A percentile compares a stretch with the other conserved stretches of the same genome.
Conservation (phyloP, 331 rosid species). For the Rhamnella rubrinervis region DNA sequence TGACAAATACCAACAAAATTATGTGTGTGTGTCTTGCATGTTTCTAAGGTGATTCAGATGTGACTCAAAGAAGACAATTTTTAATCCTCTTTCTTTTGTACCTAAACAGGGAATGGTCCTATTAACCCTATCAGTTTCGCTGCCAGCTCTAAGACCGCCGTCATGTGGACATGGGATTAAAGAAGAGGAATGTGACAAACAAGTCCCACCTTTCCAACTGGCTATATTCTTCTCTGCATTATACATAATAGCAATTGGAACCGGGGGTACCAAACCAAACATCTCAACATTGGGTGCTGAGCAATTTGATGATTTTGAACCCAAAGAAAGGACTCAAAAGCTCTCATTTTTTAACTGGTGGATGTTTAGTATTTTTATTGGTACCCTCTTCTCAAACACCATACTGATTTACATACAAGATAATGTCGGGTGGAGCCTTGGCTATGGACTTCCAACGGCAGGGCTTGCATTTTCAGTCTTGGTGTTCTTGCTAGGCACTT, state of each 20-base stretch:
- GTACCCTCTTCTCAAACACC: constrained; percentile 60
- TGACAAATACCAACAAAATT: too few relatives aligned
- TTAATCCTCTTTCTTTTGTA: too few relatives aligned
- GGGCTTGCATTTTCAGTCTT: constrained; percentile 48
- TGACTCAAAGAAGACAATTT: too few relatives aligned
- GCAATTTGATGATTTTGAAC: constrained; percentile 71
- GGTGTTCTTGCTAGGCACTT: constrained; percentile 55
- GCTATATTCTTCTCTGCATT: constrained; percentile 55
- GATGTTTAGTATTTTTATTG: constrained; percentile 60
- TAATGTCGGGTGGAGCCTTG: constrained; percentile 59
- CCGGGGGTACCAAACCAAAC: constrained; percentile 78
- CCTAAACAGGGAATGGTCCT: constrained; percentile 57
- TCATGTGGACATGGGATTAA: constrained; percentile 31
- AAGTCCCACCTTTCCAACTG: constrained; percentile 45
- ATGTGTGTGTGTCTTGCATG: too few relatives aligned
- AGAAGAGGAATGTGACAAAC: constrained; percentile 31
- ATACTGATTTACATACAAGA: constrained; percentile 65
- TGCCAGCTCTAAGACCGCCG: constrained; percentile 56
- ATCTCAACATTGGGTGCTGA: constrained; percentile 81
- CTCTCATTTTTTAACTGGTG: constrained; percentile 86
- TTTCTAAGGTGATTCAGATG: too few relatives aligned
- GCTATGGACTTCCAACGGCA: constrained; percentile 68
- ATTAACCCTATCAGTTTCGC: constrained; percentile 59
- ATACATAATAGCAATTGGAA: constrained; percentile 63
- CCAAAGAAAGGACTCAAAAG: constrained; percentile 58